Percentiles rank a stretch among this genome's conserved stretches.
Evolutionary conservation across 768 basidiomycete species (phyloP).

Genomic region (Leccinellum rugosiceps): DNA sequence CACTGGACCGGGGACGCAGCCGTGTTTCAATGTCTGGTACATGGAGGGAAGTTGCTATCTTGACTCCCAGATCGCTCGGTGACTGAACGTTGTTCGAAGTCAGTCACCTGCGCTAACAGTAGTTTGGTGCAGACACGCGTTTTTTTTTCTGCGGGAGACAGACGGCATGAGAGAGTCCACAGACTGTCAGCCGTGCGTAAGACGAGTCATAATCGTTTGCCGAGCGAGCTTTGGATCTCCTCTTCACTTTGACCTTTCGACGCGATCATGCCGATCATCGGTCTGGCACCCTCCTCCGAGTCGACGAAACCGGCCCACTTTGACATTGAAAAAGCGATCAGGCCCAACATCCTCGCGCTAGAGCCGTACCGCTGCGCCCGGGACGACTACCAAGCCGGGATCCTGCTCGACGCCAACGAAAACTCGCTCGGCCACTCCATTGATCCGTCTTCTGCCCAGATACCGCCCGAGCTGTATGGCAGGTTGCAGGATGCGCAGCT

Average conservation of each 20-base stretch:
- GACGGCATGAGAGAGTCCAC: too few relatives aligned
- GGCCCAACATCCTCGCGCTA: slow-evolving; percentile 91
- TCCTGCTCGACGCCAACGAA: slow-evolving; percentile 97
- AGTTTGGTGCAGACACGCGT: too few relatives aligned
- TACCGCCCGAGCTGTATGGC: slow-evolving; percentile 35
- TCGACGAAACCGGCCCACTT: slow-evolving; percentile 74
- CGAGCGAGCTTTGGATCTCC: not conserved
- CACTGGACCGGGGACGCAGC: too few relatives aligned
- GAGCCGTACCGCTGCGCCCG: slow-evolving; percentile 94
- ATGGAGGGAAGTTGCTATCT: too few relatives aligned
- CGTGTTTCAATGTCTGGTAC: too few relatives aligned
- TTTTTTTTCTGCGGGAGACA: too few relatives aligned
- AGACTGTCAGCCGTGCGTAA: not conserved
- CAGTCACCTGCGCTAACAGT: too few relatives aligned
- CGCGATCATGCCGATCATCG: slow-evolving; percentile 66
- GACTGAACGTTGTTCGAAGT: too few relatives aligned
- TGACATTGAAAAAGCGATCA: slow-evolving; percentile 75
- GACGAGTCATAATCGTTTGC: not conserved
- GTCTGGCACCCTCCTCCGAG: slow-evolving; percentile 44
- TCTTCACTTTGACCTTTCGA: not conserved
- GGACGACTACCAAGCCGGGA: slow-evolving; percentile 89
- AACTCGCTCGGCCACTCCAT: slow-evolving; percentile 91
- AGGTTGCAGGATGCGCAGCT: slow-evolving; percentile 49
- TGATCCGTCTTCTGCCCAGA: slow-evolving; percentile 27
- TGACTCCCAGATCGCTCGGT: too few relatives aligned